A percentile compares a stretch with the other conserved stretches of the same genome.
Evolutionary conservation across 2,329 filamentous ascomycete species (phyloP).

Genomic region (Thielaviopsis ethacetica): DNA sequence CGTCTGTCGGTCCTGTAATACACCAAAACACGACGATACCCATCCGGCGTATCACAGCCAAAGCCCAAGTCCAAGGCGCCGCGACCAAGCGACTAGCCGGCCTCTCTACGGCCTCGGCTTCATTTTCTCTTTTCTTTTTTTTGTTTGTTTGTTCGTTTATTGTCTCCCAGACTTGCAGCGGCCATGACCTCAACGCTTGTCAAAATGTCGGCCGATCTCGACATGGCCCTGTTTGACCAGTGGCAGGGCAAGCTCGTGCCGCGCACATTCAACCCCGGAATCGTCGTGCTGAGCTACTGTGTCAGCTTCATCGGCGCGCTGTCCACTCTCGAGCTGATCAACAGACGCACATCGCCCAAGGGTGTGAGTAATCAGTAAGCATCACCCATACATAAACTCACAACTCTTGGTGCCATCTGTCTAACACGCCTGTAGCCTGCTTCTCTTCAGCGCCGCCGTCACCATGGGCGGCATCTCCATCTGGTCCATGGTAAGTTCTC

Average conservation of each 20-base stretch:
- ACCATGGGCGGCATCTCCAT: constrained; percentile 61
- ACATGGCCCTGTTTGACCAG: constrained; percentile 20
- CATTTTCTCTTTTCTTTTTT: background rate
- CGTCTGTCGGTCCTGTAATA: too few relatives aligned
- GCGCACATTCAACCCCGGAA: constrained; percentile 37
- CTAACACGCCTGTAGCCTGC: constrained; percentile 28
- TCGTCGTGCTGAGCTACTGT: constrained; percentile 56
- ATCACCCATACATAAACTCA: background rate
- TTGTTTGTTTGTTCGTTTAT: too few relatives aligned
- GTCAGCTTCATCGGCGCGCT: constrained; percentile 64
- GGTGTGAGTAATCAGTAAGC: constrained; percentile 54
- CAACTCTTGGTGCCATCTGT: background rate
- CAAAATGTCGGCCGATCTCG: background rate
- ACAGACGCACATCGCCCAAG: constrained; percentile 53
- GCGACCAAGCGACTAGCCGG: background rate
- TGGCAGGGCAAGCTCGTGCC: constrained; percentile 31
- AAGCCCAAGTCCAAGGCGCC: background rate
- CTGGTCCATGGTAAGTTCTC: constrained; percentile 45
- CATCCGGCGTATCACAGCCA: too few relatives aligned
- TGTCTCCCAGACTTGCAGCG: background rate
- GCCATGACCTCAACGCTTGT: background rate
- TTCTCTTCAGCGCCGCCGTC: constrained; percentile 47
- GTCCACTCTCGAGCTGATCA: constrained; percentile 68
- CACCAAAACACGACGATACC: too few relatives aligned
- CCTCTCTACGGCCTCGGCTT: background rate